phyloP scores from a whole-genome alignment of 1,284 basidiomycete species.

The Melanopsichium pennsylvanicum region DNA sequence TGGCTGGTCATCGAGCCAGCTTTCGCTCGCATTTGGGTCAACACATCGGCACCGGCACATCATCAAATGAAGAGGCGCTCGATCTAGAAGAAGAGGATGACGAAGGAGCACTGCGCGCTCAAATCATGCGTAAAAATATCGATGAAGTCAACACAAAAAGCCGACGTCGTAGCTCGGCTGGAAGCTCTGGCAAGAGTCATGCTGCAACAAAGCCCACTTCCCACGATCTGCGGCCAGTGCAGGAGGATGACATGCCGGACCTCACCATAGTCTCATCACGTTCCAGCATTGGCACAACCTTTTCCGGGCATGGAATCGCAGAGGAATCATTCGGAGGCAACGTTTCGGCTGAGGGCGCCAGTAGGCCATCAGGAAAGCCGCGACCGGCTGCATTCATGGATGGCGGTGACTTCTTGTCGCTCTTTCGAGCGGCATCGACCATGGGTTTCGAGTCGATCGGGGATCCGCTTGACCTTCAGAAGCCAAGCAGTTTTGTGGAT shows the following conservation, averaged over 20 bases:
- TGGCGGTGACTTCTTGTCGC: conserved; percentile 24
- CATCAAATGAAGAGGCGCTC: conserved; percentile 44
- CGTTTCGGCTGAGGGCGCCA: conserved; percentile 15
- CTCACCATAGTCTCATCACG: conserved; percentile 28
- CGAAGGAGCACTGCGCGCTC: conserved; percentile 14
- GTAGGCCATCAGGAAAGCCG: conserved; percentile 3
- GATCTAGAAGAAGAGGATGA: conserved; percentile 48
- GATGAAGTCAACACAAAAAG: neutral
- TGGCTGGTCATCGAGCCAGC: conserved; percentile 4
- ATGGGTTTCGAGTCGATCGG: conserved; percentile 19
- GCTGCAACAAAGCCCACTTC: conserved; percentile 2
- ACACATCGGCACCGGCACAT: conserved; percentile 3
- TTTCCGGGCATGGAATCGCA: conserved; percentile 15
- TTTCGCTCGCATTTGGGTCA: conserved; percentile 26
- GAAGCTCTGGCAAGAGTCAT: conserved; percentile 17
- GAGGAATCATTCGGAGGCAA: conserved; percentile 13
- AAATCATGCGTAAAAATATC: conserved; percentile 11
- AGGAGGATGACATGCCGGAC: conserved; percentile 38
- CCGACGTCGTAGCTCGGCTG: conserved; percentile 35
- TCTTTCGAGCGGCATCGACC: conserved; percentile 21
- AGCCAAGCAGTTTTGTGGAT: neutral
- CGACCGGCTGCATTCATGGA: conserved; percentile 15
- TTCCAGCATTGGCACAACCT: conserved; percentile 29
- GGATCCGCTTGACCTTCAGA: neutral
- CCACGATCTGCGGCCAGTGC: conserved; percentile 42